Percentiles rank a stretch among this genome's conserved stretches.
Conservation (phyloP, 345 rosid genomes). For the Gossypium bickii region DNA sequence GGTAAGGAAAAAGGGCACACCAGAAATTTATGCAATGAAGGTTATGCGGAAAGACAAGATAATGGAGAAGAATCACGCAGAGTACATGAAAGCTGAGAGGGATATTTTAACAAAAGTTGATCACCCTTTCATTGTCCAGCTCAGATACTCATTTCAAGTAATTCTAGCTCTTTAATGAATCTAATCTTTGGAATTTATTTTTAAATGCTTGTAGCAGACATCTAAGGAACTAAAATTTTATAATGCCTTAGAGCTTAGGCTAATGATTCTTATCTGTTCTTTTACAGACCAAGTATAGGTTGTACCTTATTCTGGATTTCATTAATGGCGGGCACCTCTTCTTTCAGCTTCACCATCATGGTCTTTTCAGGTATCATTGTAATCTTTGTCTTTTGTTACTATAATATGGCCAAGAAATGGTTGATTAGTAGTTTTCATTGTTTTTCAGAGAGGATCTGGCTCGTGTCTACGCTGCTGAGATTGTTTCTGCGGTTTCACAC, state of each 20-base stretch:
- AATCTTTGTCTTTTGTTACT: background rate
- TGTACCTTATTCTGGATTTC: conserved; percentile 87
- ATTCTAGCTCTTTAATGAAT: conserved; percentile 1
- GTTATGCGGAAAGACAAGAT: conserved; percentile 95
- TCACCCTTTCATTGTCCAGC: conserved; percentile 92
- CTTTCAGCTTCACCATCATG: conserved; percentile 93
- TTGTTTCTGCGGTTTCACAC: conserved; percentile 82
- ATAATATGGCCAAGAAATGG: background rate
- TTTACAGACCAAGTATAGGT: conserved; percentile 81
- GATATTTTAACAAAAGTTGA: conserved; percentile 76
- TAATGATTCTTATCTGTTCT: background rate
- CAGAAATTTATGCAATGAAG: conserved; percentile 94
- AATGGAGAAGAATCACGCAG: conserved; percentile 88
- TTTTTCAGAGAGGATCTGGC: conserved; percentile 81
- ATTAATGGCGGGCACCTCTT: conserved; percentile 95
- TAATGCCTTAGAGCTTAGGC: background rate
- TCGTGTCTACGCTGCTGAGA: conserved; percentile 85
- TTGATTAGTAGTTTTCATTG: conserved; percentile 19
- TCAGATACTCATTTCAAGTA: conserved; percentile 88
- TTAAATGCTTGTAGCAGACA: background rate
- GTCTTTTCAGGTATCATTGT: conserved; percentile 75
- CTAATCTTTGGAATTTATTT: conserved; percentile 10
- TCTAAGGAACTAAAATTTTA: background rate
- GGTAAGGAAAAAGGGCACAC: conserved; percentile 76
- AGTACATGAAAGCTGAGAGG: conserved; percentile 94